Conservation (phyloP, 441 rosid species). For the Theobroma grandiflorum region DNA sequence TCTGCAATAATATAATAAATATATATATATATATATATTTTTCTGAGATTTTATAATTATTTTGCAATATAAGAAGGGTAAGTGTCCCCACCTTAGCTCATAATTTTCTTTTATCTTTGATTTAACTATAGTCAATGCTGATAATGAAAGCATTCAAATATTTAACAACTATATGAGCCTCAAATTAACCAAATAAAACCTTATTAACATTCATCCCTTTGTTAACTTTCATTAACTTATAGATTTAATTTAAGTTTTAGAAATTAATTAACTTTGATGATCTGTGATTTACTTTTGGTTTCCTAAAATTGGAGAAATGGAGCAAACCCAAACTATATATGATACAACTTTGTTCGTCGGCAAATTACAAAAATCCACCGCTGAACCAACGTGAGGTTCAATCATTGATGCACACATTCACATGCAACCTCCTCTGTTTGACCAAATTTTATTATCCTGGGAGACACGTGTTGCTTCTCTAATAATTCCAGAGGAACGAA, state of each 20-base stretch:
- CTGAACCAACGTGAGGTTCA: not conserved
- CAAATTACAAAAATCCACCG: not conserved
- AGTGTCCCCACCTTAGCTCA: too few relatives aligned
- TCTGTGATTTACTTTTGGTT: not conserved
- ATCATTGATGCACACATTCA: conserved; percentile 2
- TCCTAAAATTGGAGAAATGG: not conserved
- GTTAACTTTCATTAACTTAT: too few relatives aligned
- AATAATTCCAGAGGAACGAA: not conserved
- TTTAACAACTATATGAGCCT: not conserved
- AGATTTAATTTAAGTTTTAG: too few relatives aligned
- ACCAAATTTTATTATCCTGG: not conserved
- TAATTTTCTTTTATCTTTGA: too few relatives aligned
- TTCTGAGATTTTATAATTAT: too few relatives aligned
- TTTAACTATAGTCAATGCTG: too few relatives aligned
- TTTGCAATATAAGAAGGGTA: too few relatives aligned
- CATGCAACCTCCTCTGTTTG: conserved; percentile 4
- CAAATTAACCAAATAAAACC: not conserved
- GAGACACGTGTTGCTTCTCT: not conserved
- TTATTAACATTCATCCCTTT: not conserved
- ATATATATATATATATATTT: too few relatives aligned
- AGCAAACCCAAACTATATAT: not conserved
- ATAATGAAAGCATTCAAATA: too few relatives aligned
- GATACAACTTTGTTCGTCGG: not conserved
- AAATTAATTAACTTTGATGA: not conserved
- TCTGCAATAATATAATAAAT: too few relatives aligned